Evolutionary conservation across 257 asterid species (phyloP).

Genomic region (Cinchona pubescens): DNA sequence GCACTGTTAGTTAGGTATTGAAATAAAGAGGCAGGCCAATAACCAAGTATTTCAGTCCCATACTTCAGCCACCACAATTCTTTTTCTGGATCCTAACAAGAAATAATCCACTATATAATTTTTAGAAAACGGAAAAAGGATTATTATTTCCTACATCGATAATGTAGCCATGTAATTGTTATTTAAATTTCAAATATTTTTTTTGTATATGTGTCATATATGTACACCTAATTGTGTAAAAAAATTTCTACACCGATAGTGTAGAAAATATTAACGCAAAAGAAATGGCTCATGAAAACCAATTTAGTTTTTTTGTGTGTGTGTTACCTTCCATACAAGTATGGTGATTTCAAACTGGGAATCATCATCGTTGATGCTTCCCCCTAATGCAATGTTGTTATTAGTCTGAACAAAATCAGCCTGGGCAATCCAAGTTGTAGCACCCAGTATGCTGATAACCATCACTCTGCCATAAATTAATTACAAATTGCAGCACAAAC

Average conservation of each 20-base stretch:
- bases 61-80: conserved; percentile 95
- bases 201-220: too few relatives aligned
- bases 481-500: too few relatives aligned
- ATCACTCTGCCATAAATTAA: conserved; percentile 76
- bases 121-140: too few relatives aligned
- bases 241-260: too few relatives aligned
- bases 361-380: conserved; percentile 54
- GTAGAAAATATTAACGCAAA: too few relatives aligned
- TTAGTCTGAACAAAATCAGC: conserved; percentile 83
- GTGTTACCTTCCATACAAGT: conserved; percentile 85
- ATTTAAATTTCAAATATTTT: too few relatives aligned
- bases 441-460: conserved; percentile 95
- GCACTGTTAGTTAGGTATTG: conserved; percentile 71
- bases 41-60: conserved; percentile 74
- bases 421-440: conserved; percentile 87
- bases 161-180: too few relatives aligned
- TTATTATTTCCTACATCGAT: too few relatives aligned
- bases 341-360: conserved; percentile 83
- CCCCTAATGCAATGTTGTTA: conserved; percentile 81
- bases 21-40: conserved; percentile 74
- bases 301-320: too few relatives aligned
- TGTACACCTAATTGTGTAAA: too few relatives aligned
- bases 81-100: conserved; percentile 69
- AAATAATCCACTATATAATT: too few relatives aligned
- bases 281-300: too few relatives aligned